Evolutionary conservation across 768 basidiomycete species (phyloP), one percentile per base, ranked within the genome.

Genomic region (Macrolepiota dolichaula): DNA sequence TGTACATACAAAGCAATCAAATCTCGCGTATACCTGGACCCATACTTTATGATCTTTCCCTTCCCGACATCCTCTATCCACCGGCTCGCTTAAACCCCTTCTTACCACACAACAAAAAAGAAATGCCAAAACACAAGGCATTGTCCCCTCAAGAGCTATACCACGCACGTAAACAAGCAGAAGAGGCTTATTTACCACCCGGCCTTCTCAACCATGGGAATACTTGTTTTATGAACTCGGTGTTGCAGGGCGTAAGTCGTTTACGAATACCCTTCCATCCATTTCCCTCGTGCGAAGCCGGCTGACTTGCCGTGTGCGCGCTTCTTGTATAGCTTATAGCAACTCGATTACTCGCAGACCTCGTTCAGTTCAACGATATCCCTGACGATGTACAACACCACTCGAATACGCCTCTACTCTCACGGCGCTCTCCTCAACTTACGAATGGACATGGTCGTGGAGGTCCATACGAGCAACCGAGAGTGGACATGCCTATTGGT

Each of bases 181-280:
- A 91, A 70, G 88, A 90, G 5, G 86, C 86, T 0, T 76, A 81
- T 44, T 76, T 91, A 10, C 91, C 91, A 0, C 89, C 91, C 3
- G 91, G 91, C 5, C 77, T 93, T 24, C 68, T 85, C 17, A 44
- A 44, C 42, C 42, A 44, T 17, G 42, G 42, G 46, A 92, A 92
- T 71, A 96, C 94, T 0, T 98, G 95, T 74, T 98, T 95, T 74
- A 92, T 96, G 89, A 98, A 96, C 74, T 94, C 93, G 35, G 92
- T 94, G 32, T 77, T 98, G 29, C 95, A 98, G 71, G 91, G 89
- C 40, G 91, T 89, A 74, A 65, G 87, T 86, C 17, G 66, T 32
- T 32, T 32, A 7, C 29, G 19, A 13, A 32, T n/a, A n/a, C n/a
- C n/a, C n/a, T n/a, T n/a, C n/a, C n/a, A n/a, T n/a, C n/a, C n/a